Conservation (phyloP, 768 basidiomycete genomes). For the Chalciporus chontae region DNA sequence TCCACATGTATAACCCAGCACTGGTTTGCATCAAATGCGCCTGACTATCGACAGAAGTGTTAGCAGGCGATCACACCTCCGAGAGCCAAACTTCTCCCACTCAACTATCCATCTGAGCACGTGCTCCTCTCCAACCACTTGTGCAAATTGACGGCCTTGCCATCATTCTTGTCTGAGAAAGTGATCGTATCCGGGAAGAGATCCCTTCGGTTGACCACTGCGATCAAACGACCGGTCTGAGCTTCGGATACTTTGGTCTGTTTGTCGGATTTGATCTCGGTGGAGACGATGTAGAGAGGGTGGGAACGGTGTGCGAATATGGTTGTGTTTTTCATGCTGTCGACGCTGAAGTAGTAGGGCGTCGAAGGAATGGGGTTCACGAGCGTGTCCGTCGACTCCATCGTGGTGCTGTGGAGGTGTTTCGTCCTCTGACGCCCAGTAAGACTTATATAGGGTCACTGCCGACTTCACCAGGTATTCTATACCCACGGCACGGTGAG, state of each 20-base stretch:
- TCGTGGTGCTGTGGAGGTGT: background rate
- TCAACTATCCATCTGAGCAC: constrained; percentile 12
- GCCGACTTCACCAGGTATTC: too few relatives aligned
- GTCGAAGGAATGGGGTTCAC: background rate
- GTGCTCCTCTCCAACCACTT: constrained; percentile 13
- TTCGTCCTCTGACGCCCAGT: too few relatives aligned
- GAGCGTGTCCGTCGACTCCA: constrained; percentile 4
- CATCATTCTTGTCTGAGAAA: constrained; percentile 1
- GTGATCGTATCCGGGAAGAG: constrained; percentile 16
- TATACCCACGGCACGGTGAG: too few relatives aligned
- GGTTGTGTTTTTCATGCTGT: constrained; percentile 11
- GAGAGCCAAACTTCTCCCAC: background rate
- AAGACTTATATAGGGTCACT: too few relatives aligned
- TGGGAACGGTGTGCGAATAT: constrained; percentile 2
- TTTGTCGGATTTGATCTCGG: constrained; percentile 6
- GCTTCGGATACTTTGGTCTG: constrained; percentile 7
- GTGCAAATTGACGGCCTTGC: constrained; percentile 6
- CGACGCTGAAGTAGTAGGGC: constrained; percentile 8
- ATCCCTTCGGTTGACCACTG: constrained; percentile 2
- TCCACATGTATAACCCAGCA: constrained; percentile 7
- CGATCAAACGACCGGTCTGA: constrained; percentile 4
- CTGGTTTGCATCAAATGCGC: constrained; percentile 8
- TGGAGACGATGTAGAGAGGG: constrained; percentile 12
- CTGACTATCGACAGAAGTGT: constrained; percentile 1
- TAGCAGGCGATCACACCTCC: background rate